Percentiles rank a stretch among this genome's conserved stretches.
Evolutionary conservation across 139 green algal genomes (phyloP).

Genomic region (Chlorella sp.): DNA sequence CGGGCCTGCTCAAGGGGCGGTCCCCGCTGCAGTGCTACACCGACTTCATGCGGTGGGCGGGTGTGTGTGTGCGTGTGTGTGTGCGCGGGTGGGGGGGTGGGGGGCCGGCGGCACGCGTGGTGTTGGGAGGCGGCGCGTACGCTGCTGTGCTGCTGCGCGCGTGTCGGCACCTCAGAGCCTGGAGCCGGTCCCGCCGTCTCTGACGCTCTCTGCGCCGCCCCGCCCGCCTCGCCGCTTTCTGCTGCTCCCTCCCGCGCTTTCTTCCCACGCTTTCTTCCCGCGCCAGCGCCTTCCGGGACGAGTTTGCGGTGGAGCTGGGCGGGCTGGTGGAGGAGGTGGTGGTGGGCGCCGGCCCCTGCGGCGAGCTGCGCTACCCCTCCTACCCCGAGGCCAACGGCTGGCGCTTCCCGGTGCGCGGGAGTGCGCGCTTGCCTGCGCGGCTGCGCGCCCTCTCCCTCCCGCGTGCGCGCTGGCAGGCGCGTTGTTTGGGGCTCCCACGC

Average conservation of each 20-base stretch:
- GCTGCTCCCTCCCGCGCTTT: background rate
- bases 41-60: slow-evolving; percentile 78
- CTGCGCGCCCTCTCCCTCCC: no score
- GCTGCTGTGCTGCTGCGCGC: background rate
- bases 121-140: background rate
- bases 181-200: background rate
- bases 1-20: slow-evolving; percentile 57
- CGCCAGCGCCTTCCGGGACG: slow-evolving; percentile 64
- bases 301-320: slow-evolving; percentile 52
- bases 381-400: slow-evolving; percentile 83
- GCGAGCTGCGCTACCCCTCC: slow-evolving; percentile 73
- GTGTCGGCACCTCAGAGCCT: background rate
- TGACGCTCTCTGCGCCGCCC: background rate
- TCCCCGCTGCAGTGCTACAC: slow-evolving; percentile 79
- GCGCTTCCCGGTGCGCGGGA: slow-evolving; percentile 72
- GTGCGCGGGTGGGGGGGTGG: background rate
- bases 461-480: no score
- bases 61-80: background rate
- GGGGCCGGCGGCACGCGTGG: background rate
- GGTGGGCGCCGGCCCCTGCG: slow-evolving; percentile 63
- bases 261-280: no score
- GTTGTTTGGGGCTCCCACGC: no score
- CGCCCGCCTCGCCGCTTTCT: background rate
- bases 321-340: slow-evolving; percentile 81
- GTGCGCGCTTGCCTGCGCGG: no score